A percentile compares a stretch with the other conserved stretches of the same genome.
These are phyloP conservation scores for Isatis tinctoria DNA, from an alignment of 345 rosid species.

Conservation along the genomic window DNA sequence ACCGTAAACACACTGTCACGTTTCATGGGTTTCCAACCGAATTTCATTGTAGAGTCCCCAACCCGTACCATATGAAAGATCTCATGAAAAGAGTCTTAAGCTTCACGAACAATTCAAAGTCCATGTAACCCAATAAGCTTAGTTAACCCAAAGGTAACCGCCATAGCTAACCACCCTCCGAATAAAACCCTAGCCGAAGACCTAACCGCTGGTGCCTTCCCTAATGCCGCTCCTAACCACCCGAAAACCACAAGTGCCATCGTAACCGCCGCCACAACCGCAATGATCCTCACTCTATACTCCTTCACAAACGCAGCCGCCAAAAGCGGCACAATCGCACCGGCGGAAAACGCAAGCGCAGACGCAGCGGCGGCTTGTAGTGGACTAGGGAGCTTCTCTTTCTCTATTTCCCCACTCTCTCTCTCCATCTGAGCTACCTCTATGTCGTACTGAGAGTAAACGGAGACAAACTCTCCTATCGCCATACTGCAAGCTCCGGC, in stretches of 20 bases:
- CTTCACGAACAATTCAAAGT: slow-evolving; percentile 24
- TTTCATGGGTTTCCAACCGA: neutral
- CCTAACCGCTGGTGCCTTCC: slow-evolving; percentile 53
- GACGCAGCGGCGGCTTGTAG: slow-evolving; percentile 84
- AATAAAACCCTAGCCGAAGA: slow-evolving; percentile 66
- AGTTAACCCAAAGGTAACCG: slow-evolving; percentile 76
- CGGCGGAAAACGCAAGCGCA: slow-evolving; percentile 70
- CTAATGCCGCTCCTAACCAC: slow-evolving; percentile 75
- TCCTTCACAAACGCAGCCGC: slow-evolving; percentile 72
- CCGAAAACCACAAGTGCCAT: slow-evolving; percentile 64
- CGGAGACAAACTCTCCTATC: slow-evolving; percentile 91
- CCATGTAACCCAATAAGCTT: slow-evolving; percentile 69
- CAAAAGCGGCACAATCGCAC: slow-evolving; percentile 81
- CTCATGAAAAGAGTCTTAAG: neutral
- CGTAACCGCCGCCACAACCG: slow-evolving; percentile 56
- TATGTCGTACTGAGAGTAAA: slow-evolving; percentile 76
- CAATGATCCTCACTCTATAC: slow-evolving; percentile 57
- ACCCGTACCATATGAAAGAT: neutral
- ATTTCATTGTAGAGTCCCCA: neutral
- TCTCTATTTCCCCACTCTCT: slow-evolving; percentile 28
- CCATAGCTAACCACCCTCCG: slow-evolving; percentile 98
- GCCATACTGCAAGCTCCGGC: slow-evolving; percentile 99
- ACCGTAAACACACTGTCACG: neutral
- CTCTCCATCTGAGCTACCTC: slow-evolving; percentile 74
- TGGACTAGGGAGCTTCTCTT: slow-evolving; percentile 68